Percentiles rank a stretch among this genome's conserved stretches.
Evolutionary conservation across 805 yeast species (phyloP).

Genomic region (Ogataea pilisensis): DNA sequence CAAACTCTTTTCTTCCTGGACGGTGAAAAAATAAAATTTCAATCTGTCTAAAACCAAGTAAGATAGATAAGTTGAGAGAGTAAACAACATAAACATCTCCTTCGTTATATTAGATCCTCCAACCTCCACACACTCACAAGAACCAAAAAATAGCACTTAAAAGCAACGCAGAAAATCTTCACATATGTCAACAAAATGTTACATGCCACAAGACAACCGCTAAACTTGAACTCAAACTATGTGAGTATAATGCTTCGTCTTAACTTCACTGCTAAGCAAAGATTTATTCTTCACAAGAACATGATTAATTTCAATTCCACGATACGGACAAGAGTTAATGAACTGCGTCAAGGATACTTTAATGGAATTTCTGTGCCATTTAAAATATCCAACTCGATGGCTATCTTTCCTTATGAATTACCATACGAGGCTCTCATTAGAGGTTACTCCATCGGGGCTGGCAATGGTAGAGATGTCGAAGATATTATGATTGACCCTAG

Average conservation of each 20-base stretch:
- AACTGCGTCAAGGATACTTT: conserved; percentile 21
- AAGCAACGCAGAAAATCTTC: too few relatives aligned
- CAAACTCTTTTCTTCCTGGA: too few relatives aligned
- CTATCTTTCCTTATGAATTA: conserved; percentile 17
- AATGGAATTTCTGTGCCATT: conserved; percentile 18
- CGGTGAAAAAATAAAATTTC: too few relatives aligned
- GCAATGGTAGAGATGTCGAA: conserved; percentile 6
- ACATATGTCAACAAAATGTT: too few relatives aligned
- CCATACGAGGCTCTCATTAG: conserved; percentile 23
- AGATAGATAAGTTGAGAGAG: too few relatives aligned
- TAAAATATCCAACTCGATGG: conserved; percentile 2
- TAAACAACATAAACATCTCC: too few relatives aligned
- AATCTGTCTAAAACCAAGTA: too few relatives aligned
- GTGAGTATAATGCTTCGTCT: conserved; percentile 16
- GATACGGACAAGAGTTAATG: conserved; percentile 12
- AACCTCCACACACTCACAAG: too few relatives aligned
- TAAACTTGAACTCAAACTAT: conserved; percentile 5
- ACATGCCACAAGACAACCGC: conserved; percentile 4
- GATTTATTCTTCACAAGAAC: conserved; percentile 10
- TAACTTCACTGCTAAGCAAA: conserved; percentile 12
- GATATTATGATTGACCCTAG: conserved; percentile 20
- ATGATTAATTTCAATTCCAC: conserved; percentile 15
- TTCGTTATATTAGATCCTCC: too few relatives aligned
- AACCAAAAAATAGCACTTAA: too few relatives aligned
- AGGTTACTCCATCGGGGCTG: conserved; percentile 21